phyloP scores from a whole-genome alignment of 495 filamentous ascomycete species.

The Neurospora sp. region DNA sequence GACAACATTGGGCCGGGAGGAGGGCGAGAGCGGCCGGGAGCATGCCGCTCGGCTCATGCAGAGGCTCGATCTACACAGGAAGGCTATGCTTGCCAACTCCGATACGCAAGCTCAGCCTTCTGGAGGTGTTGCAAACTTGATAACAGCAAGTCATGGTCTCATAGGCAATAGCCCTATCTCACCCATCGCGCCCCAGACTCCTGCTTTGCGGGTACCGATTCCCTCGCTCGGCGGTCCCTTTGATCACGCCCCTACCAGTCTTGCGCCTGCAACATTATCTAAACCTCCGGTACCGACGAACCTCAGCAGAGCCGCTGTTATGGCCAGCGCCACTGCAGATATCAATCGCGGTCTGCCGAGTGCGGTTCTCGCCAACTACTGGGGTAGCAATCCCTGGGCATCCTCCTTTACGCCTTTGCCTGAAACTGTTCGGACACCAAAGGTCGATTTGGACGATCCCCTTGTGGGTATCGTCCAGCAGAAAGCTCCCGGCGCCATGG shows the following conservation, averaged over 20 bases:
- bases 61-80: constrained; percentile 83
- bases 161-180: constrained; percentile 40
- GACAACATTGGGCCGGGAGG: constrained; percentile 37
- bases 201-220: constrained; percentile 13
- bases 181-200: constrained; percentile 13
- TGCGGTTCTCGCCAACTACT: constrained; percentile 83
- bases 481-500: constrained; percentile 24
- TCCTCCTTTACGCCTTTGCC: constrained; percentile 51
- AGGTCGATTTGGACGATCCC: constrained; percentile 42
- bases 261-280: constrained; percentile 76
- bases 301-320: constrained; percentile 77
- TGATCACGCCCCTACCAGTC: constrained; percentile 42
- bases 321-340: constrained; percentile 61
- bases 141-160: constrained; percentile 73
- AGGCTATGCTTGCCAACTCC: constrained; percentile 46
- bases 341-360: constrained; percentile 62
- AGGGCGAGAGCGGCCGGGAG: constrained; percentile 57
- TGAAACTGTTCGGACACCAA: constrained; percentile 4
- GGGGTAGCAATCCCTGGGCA: constrained; percentile 81
- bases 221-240: constrained; percentile 8
- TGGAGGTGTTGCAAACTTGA: constrained; percentile 78
- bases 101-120: constrained; percentile 28
- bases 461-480: constrained; percentile 31
- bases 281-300: constrained; percentile 79
- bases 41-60: constrained; percentile 83